Evolutionary conservation across 225 moss, liverwort and hornwort genomes (phyloP), one percentile per base, ranked within the genome.

Genomic region (Antitrichia curtipendula): DNA sequence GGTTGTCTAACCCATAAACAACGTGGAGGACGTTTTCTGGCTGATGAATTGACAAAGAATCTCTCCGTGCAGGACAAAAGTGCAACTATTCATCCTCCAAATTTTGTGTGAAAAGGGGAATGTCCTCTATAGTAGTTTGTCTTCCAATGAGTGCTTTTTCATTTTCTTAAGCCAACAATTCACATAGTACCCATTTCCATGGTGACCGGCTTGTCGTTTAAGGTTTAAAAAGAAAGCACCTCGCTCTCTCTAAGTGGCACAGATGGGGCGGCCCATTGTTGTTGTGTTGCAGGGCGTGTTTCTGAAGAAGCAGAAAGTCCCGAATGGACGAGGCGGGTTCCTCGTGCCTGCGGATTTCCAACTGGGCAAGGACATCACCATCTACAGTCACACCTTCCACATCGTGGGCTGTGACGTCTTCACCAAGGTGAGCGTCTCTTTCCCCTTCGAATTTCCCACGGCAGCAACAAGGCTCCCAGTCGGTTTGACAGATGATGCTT

Each of bases 321-420:
- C 97, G 3, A 94, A 97, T 90, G 97, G 97, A 36, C 90, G 91
- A 68, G 96, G 96, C 13, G 97, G 93, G 32, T 96, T 93, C 41
- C 83, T 97, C 76, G 93, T 75, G 28, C 94, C 96, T 0, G 34
- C 90, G 38, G 94, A 98, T 80, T 97, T 98, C 78, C 95, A 95
- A 23, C 40, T 97, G 60, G 98, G 96, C 34, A 89, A 83, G 76
- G 98, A 98, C 64, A 92, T 98, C 84, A 89, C 95, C 60, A 97
- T 98, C 45, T 97, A 88, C 85, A 95, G 96, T 27, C 98, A 96
- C 71, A 93, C 93, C 15, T 98, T 94, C 75, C 98, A 95, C 83
- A 97, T 98, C n/a, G 86, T 93, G 36, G 95, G 97, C 17, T 97
- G 97, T 63, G 98, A 98, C 84, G 95, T 91, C 7, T 98, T 98